Evolutionary conservation across 208 protist species (phyloP), one percentile per base, ranked within the genome.

Genomic region (Tetramitus jugosus): DNA sequence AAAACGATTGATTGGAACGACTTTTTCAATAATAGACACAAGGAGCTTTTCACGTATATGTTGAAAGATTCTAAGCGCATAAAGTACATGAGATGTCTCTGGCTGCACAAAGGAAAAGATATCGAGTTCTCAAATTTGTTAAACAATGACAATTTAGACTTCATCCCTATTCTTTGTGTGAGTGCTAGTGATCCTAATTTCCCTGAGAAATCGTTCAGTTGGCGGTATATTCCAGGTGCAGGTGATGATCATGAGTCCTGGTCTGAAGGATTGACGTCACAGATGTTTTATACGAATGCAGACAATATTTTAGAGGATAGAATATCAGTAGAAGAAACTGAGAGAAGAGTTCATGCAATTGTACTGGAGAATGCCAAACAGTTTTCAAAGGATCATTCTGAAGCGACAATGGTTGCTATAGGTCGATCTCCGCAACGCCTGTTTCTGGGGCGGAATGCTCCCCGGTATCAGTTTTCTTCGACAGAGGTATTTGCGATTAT

Each of bases 201-300:
- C 33, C 14, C 17, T 33, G 20, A 35, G 3, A 71, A 71, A 71
- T 49, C 39, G 13, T 35, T 26, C 17, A 49, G 39, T 46, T 71
- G 64, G 64, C 6, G 14, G 2, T 71, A 71, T 46, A 71, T 71
- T 49, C 64, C 43, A 71, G 64, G 64, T 33, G 64, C 37, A 45
- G 62, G 62, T 45, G 62, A 69, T 45, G 62, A 69, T 69, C 62
- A 69, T 14, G 31, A 71, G 31, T 17, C 39, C 17, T 71, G 64
- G 64, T 7, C 39, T 35, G 20, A 35, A 39, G 64, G 64, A 49
- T 33, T 71, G 4, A 71, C 64, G 17, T 40, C 64, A 33, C 14
- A 71, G 49, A 17, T 71, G 35, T 71, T 71, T 71, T 71, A 40
- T 35, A 31, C 43, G 20, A 29, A 29, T 33, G 8, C 43, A 62